A percentile compares a stretch with the other conserved stretches of the same genome.
Conservation (phyloP, 371 early-diverging fungal species). For the Smittium mucronatum region DNA sequence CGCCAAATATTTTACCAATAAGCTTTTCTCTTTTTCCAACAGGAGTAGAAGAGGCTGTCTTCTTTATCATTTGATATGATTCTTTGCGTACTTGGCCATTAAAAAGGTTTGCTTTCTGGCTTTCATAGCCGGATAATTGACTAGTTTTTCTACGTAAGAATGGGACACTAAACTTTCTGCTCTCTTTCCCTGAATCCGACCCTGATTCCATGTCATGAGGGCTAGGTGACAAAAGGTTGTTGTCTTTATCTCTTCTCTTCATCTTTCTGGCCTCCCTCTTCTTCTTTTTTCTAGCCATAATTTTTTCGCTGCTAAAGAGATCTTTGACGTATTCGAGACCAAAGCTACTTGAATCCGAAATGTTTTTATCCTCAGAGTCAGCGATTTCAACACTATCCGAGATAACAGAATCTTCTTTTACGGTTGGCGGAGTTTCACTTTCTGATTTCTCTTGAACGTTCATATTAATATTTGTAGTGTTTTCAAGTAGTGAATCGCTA, state of each 20-base stretch:
- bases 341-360: background rate
- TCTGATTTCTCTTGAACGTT: background rate
- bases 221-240: background rate
- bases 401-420: background rate
- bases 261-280: too few relatives aligned
- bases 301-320: background rate
- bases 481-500: too few relatives aligned
- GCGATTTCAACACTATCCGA: background rate
- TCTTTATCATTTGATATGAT: background rate
- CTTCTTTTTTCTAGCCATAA: background rate
- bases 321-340: background rate
- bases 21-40: slow-evolving; percentile 11
- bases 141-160: background rate
- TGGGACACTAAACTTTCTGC: slow-evolving; percentile 10
- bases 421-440: background rate
- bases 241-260: background rate
- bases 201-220: background rate
- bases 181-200: background rate
- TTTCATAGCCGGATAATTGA: background rate
- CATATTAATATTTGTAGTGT: too few relatives aligned
- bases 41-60: background rate
- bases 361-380: background rate
- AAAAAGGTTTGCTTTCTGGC: background rate
- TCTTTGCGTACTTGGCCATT: too few relatives aligned
- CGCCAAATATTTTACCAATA: slow-evolving; percentile 12